Base-by-base conservation (phyloP, 176 grass and related monocot genomes). In the Triticum urartu region DNA sequence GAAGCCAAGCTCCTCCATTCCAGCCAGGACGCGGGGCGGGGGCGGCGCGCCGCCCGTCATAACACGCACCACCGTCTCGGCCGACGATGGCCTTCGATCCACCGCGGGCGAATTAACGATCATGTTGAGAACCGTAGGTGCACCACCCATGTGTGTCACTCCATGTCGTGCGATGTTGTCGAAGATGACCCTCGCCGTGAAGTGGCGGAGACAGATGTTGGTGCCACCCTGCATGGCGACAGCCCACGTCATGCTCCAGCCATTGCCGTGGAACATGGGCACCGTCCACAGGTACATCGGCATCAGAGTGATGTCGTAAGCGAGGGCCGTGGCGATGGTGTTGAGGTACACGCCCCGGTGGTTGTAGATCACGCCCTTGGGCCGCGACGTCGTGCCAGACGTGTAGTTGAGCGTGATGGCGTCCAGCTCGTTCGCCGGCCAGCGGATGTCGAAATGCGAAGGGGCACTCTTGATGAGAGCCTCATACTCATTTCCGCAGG, bases 241-340 rank as follows among this genome's bases (percentile, higher is more conserved):
- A n/a, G 80, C 92, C 89, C 92, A 94, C 2, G 83, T 21, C 5
- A 94, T 64, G 86, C 80, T 35, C 92, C 89, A 94, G 8, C 89
- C 92, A 20, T 94, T 94, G 86, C 89, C 78, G 63, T 94, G 92
- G 86, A 88, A 94, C 83, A 94, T 89, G 8, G 92, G 92, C 84
- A 91, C 86, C 0, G 89, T 94, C 92, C 92, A 94, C 1, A 87
- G 76, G 80, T 89, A 89, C n/a, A 35, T 81, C 0, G 89, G 83
- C 86, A 78, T 86, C 35, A 76, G 20, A 21, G 86, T 75, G 79
- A 94, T 87, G 79, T 94, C 92, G 63, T 77, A 83, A 10, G 72
- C 26, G 14, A 91, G 86, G 8, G 89, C 84, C 5, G 89, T 89
- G 2, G 68, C 89, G 14, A 93, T 42, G 72, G 89, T 88, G 79